Conservation (phyloP, 768 basidiomycete species). For the Rhodotorula taiwanensis region DNA sequence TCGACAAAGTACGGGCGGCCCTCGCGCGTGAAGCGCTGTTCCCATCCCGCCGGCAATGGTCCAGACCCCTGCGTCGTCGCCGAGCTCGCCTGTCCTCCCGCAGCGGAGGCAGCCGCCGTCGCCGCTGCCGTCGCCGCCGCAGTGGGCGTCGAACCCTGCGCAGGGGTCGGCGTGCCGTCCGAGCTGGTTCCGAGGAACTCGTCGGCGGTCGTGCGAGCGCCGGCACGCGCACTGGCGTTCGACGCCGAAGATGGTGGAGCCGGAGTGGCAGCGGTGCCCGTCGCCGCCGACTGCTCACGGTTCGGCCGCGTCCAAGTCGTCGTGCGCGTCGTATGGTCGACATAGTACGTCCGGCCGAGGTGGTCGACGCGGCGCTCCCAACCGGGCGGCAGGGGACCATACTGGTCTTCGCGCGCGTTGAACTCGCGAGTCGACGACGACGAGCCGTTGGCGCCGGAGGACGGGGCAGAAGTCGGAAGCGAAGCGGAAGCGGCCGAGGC, state of each 20-base stretch:
- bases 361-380: conserved; percentile 99
- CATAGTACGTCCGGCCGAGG: conserved; percentile 91
- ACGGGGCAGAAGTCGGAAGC: not conserved
- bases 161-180: conserved; percentile 49
- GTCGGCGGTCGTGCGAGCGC: conserved; percentile 52
- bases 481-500: not conserved
- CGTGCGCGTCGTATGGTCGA: conserved; percentile 94
- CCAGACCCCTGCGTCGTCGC: conserved; percentile 70
- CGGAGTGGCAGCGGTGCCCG: conserved; percentile 46
- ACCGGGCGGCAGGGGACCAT: conserved; percentile 76
- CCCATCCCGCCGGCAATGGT: conserved; percentile 92
- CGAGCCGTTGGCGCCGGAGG: conserved; percentile 6
- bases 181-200: conserved; percentile 40
- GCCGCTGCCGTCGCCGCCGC: conserved; percentile 32
- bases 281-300: conserved; percentile 61
- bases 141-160: conserved; percentile 16
- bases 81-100: conserved; percentile 39
- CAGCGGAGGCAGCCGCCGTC: conserved; percentile 15
- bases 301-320: conserved; percentile 93
- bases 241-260: not conserved
- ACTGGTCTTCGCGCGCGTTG: conserved; percentile 91
- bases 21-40: conserved; percentile 96
- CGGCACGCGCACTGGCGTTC: not conserved
- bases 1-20: conserved; percentile 98
- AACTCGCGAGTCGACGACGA: conserved; percentile 56